These are phyloP conservation scores for Pisolithus tinctorius DNA, from an alignment of 768 basidiomycete genomes.

Conservation along the genomic window DNA sequence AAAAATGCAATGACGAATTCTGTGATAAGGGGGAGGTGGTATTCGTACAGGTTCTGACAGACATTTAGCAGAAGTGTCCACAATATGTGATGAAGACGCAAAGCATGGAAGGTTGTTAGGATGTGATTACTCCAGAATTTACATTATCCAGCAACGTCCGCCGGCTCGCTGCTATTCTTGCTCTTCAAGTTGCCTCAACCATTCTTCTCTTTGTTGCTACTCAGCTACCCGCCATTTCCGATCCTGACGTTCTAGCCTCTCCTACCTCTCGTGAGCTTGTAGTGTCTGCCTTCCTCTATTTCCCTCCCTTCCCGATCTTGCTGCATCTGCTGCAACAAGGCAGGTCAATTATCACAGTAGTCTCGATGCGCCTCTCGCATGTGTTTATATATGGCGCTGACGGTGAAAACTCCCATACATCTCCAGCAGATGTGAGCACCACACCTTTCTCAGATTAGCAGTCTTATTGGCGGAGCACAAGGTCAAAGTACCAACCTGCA, in stretches of 20 bases:
- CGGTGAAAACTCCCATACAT: not conserved
- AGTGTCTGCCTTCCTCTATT: not conserved
- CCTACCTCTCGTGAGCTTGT: not conserved
- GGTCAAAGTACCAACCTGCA: conserved; percentile 32
- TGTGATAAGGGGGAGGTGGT: too few species aligned
- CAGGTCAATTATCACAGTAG: not conserved
- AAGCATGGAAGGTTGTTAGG: too few species aligned
- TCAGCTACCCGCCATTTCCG: not conserved
- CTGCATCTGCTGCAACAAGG: not conserved
- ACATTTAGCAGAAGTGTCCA: too few species aligned
- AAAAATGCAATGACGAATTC: too few species aligned
- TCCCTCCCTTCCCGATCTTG: too few species aligned
- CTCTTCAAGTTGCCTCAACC: not conserved
- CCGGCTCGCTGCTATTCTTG: not conserved
- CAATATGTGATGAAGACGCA: too few species aligned
- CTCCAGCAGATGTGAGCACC: not conserved
- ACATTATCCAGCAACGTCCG: not conserved
- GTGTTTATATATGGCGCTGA: not conserved
- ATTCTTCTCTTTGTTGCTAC: not conserved
- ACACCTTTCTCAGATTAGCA: not conserved
- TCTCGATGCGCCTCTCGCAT: not conserved
- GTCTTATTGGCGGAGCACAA: too few species aligned
- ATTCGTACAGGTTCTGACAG: too few species aligned
- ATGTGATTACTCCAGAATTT: too few species aligned
- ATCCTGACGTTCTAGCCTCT: not conserved